Evolutionary conservation across 805 yeast genomes (phyloP).

Genomic region (Ogataea angusta): DNA sequence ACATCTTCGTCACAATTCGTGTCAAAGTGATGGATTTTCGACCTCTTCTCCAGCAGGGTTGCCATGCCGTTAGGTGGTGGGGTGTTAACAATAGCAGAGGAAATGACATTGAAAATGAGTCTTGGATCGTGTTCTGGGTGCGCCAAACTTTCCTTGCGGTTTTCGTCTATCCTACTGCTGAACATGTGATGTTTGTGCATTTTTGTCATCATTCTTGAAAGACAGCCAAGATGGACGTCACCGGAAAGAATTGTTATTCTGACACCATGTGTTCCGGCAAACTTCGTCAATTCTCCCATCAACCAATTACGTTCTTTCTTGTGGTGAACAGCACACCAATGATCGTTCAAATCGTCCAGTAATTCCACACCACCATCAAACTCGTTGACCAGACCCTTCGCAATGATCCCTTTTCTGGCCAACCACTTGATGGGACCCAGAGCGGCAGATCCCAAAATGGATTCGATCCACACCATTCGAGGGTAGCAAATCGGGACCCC

Average conservation of each 20-base stretch:
- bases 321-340: constrained; percentile 91
- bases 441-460: constrained; percentile 57
- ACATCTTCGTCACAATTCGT: constrained; percentile 71
- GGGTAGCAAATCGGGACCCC: constrained; percentile 98
- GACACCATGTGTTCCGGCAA: constrained; percentile 61
- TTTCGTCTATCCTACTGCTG: constrained; percentile 32
- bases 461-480: constrained; percentile 86
- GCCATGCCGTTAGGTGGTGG: constrained; percentile 94
- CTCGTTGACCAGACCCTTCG: constrained; percentile 78
- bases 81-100: constrained; percentile 87
- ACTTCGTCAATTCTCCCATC: constrained; percentile 55
- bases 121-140: constrained; percentile 69
- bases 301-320: constrained; percentile 79
- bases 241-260: constrained; percentile 86
- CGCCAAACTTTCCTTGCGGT: constrained; percentile 38
- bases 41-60: constrained; percentile 60
- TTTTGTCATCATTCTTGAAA: constrained; percentile 71
- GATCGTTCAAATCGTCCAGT: constrained; percentile 90
- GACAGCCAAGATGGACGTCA: constrained; percentile 86
- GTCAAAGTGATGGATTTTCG: constrained; percentile 66
- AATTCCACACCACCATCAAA: constrained; percentile 91
- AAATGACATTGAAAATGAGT: constrained; percentile 75
- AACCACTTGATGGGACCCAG: constrained; percentile 62
- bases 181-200: constrained; percentile 42
- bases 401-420: constrained; percentile 59